Evolutionary conservation across 2,329 filamentous ascomycete genomes (phyloP).

Genomic region (Sphaerulina musiva): DNA sequence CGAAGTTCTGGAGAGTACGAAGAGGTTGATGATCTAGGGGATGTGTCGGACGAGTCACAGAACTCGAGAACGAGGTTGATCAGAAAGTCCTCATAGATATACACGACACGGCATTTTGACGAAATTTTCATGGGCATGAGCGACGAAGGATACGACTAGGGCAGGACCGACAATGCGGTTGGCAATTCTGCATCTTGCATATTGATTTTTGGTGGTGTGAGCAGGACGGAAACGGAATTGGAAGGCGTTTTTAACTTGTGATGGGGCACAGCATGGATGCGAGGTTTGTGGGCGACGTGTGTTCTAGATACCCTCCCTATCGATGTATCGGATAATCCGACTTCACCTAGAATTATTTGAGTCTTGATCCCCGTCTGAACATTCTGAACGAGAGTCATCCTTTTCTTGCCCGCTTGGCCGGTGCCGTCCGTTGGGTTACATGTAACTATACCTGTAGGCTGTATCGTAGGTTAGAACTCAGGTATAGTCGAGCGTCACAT

Average conservation of each 20-base stretch:
- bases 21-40: slow-evolving; percentile 16
- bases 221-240: not conserved
- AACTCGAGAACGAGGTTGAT: slow-evolving; percentile 18
- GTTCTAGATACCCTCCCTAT: slow-evolving; percentile 11
- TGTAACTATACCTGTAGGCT: not conserved
- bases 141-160: slow-evolving; percentile 3
- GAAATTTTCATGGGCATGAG: slow-evolving; percentile 13
- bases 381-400: not conserved
- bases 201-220: slow-evolving; percentile 1
- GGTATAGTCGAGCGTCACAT: too few species aligned
- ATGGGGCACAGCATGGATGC: not conserved
- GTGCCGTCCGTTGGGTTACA: not conserved
- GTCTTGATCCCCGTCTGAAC: not conserved
- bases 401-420: not conserved
- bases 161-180: not conserved
- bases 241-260: slow-evolving; percentile 5
- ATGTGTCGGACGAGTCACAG: slow-evolving; percentile 16
- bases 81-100: slow-evolving; percentile 15
- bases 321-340: slow-evolving; percentile 3
- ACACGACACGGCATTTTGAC: slow-evolving; percentile 7
- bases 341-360: not conserved
- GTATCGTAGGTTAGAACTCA: too few species aligned
- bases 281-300: slow-evolving; percentile 3
- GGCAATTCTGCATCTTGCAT: slow-evolving; percentile 9
- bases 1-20: slow-evolving; percentile 12